Evolutionary conservation across 2,329 filamentous ascomycete species (phyloP).

Genomic region (Tolypocladium tundrense): DNA sequence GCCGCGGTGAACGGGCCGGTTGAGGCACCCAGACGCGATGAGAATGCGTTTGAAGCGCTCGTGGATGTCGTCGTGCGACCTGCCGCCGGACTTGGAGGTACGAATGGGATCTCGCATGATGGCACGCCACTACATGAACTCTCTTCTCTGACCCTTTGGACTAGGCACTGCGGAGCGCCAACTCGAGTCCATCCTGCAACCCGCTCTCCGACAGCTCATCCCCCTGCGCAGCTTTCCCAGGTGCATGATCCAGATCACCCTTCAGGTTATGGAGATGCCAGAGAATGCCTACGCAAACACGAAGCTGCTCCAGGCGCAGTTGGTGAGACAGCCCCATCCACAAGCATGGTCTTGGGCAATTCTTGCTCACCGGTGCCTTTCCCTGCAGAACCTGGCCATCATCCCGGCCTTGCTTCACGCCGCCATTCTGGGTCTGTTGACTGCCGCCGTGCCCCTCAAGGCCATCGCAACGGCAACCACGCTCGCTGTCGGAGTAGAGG

Average conservation of each 20-base stretch:
- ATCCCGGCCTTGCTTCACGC: slow-evolving; percentile 78
- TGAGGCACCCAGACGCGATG: slow-evolving; percentile 79
- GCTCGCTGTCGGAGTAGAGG: slow-evolving; percentile 43
- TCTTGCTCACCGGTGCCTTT: slow-evolving; percentile 5
- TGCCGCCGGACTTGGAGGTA: slow-evolving; percentile 72
- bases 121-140: neutral
- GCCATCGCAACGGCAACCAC: slow-evolving; percentile 58
- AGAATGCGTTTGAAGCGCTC: slow-evolving; percentile 82
- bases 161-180: slow-evolving; percentile 66
- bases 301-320: slow-evolving; percentile 48
- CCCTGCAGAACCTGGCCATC: slow-evolving; percentile 58
- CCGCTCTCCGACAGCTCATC: slow-evolving; percentile 63
- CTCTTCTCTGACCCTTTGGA: slow-evolving; percentile 5
- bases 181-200: slow-evolving; percentile 66
- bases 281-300: slow-evolving; percentile 54
- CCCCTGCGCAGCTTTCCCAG: slow-evolving; percentile 67
- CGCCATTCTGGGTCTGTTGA: slow-evolving; percentile 66
- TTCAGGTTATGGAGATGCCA: slow-evolving; percentile 65
- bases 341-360: neutral
- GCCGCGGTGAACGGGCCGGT: slow-evolving; percentile 87
- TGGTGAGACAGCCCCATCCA: slow-evolving; percentile 34
- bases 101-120: slow-evolving; percentile 11
- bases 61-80: slow-evolving; percentile 87
- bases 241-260: slow-evolving; percentile 66
- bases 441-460: slow-evolving; percentile 71